Conservation (phyloP, 768 basidiomycete species). For the Russula foetens region DNA sequence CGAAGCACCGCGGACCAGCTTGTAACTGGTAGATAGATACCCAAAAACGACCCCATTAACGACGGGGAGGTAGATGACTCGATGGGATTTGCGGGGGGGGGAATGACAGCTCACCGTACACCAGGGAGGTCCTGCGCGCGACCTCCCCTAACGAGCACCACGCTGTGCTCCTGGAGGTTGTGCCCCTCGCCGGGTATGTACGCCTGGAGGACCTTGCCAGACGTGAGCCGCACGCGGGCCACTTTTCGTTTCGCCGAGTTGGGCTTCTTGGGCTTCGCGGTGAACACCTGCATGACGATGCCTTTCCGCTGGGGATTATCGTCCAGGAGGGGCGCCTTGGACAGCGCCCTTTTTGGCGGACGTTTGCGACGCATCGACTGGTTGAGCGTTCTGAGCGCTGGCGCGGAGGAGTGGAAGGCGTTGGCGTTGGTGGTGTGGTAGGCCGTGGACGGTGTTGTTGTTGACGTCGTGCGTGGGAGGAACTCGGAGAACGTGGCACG, state of each 20-base stretch:
- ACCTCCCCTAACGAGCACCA: slow-evolving; percentile 91
- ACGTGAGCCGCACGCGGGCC: slow-evolving; percentile 85
- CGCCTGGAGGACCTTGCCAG: slow-evolving; percentile 82
- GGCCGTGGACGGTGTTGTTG: slow-evolving; percentile 24
- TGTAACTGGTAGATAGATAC: slow-evolving; percentile 57
- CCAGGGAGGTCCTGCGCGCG: slow-evolving; percentile 97
- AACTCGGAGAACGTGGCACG: slow-evolving; percentile 12
- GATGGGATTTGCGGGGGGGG: neutral
- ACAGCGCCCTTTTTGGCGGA: slow-evolving; percentile 36
- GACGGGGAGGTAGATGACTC: neutral
- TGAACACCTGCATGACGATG: slow-evolving; percentile 76
- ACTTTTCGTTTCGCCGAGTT: slow-evolving; percentile 99
- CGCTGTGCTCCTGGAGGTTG: slow-evolving; percentile 95
- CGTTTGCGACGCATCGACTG: slow-evolving; percentile 76
- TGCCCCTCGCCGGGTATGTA: slow-evolving; percentile 98
- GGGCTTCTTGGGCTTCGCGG: slow-evolving; percentile 90
- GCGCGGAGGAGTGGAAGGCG: slow-evolving; percentile 55
- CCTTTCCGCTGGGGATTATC: slow-evolving; percentile 83
- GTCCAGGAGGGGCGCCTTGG: slow-evolving; percentile 76
- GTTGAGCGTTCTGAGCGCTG: slow-evolving; percentile 66
- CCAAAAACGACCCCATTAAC: neutral
- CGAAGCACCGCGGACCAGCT: slow-evolving; percentile 85
- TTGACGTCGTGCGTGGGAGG: slow-evolving; percentile 8
- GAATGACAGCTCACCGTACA: slow-evolving; percentile 58
- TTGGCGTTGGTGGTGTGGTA: slow-evolving; percentile 45